Base-by-base conservation (phyloP, 179 eudicot species). In the Spergularia azorica region DNA sequence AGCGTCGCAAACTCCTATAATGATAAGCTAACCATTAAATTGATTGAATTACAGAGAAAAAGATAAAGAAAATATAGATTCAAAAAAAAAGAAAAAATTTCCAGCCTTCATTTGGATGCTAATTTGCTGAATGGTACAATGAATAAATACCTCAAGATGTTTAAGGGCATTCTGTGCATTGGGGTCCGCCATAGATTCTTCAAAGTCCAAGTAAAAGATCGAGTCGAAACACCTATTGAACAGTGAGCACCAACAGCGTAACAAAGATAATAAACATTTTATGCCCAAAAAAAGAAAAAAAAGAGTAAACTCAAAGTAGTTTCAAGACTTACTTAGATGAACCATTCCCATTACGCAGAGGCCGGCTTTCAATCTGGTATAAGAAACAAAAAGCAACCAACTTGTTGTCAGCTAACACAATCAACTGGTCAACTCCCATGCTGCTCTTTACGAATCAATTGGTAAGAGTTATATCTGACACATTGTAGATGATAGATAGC, bases 341-440 rank as follows among this genome's bases (percentile, higher is more conserved):
- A 61, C 90, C 94, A 71, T 82, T 81, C 66, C 87, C 67, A 63
- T 71, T 78, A 6, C 83, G 88, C 41, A 87, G 86, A 16, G 98
- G 98, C 36, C 97, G 97, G 70, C 97, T 94, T 82, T 92, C 98
- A 84, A 94, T 92, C 97, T 92, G 87, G 59, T 52, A 61, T 38
- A 74, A 36, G 64, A 54, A 48, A 54, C 9, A 2, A 15, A 63
- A 15, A 57, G 12, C 41, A 5, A 12, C 60, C 69, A 9, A 48
- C 51, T 36, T 20, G 6, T 18, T 17, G 62, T 76, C 59, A 73
- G 68, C 63, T 13, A 71, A 16, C 32, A 43, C 16, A 16, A 48
- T 38, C 9, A 63, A 13, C 18, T 6, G 63, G 63, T n/a, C 52
- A 57, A 66, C 32, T 15, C 21, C 43, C 12, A 55, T 20, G 50